These are phyloP conservation scores for Bauhinia variegata DNA, from an alignment of 306 rosid genomes.

Conservation along the genomic window DNA sequence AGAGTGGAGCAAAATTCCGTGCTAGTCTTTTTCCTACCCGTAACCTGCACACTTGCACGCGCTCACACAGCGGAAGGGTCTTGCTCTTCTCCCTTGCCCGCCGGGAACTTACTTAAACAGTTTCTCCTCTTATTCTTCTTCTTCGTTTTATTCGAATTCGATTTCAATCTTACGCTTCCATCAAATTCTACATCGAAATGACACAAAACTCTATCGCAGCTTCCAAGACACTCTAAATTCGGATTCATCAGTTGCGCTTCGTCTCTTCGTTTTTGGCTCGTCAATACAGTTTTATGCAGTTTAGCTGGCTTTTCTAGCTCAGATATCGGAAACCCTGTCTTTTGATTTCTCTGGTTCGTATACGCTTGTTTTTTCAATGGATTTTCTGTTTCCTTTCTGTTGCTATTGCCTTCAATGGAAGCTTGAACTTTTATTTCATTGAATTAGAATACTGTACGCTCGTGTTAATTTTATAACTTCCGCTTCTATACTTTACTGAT, in stretches of 20 bases:
- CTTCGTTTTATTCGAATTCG: conserved; percentile 22
- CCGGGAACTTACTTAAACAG: conserved; percentile 17
- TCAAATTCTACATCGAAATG: conserved; percentile 30
- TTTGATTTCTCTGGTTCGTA: not conserved
- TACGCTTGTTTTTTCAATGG: too few relatives aligned
- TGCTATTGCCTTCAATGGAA: not conserved
- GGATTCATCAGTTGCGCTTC: not conserved
- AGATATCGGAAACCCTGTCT: not conserved
- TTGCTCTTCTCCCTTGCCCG: not conserved
- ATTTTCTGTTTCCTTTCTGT: not conserved
- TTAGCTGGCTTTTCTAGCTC: conserved; percentile 12
- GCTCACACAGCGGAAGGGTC: too few relatives aligned
- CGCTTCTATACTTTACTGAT: conserved; percentile 17
- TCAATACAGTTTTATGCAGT: not conserved
- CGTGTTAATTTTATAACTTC: not conserved
- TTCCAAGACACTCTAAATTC: not conserved
- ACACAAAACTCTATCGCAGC: not conserved
- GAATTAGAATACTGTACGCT: not conserved
- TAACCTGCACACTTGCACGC: too few relatives aligned
- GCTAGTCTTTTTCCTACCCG: conserved; percentile 43
- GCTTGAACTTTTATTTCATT: not conserved
- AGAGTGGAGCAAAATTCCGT: conserved; percentile 31
- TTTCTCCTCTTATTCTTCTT: conserved; percentile 36
- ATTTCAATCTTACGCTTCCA: conserved; percentile 28
- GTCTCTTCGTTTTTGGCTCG: conserved; percentile 3